Base-by-base conservation (phyloP, 208 protist genomes). In the Trichomonas gallinae region DNA sequence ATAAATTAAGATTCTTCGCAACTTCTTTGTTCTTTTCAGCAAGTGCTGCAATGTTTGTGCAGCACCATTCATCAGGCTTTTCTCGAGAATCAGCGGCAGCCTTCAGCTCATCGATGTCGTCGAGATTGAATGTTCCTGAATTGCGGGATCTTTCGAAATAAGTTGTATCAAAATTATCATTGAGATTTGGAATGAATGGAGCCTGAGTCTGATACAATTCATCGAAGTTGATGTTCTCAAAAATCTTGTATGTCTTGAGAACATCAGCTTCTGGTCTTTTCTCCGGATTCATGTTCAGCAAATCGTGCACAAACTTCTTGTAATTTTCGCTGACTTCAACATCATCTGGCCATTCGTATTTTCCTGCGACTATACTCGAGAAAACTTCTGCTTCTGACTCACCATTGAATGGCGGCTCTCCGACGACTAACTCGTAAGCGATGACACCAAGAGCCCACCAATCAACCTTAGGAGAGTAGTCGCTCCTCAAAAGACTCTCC, bases 381-480 rank as follows among this genome's bases (percentile, higher is more conserved):
- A 93, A 93, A 51, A 93, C 31, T 93, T 93, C 40, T n/a, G 87
- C 42, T 93, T 93, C 87, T 15, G 15, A 34, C 34, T 93, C 44
- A 34, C 87, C 87, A 34, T 34, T 51, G 36, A 93, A 93, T 42
- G 87, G 87, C 2, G 87, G 87, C 38, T 93, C 44, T 51, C 87
- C 87, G 46, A 93, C 44, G 51, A 93, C 87, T 36, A 93, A 31
- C 38, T 98, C 97, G 96, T 98, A 98, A 31, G 98, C 48, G 3
- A 97, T 91, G 96, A 97, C 97, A 26, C 97, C 97, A 3, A 98
- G 63, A 21, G 97, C 97, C 97, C 97, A 98, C 31, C 98, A 87
- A 89, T 98, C 97, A 46, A 63, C 96, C 91, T 98, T 98, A 34
- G 9, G 36, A 63, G 97, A 97, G 93, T 98, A 98, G 0, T 97